Base-by-base conservation (phyloP, 164 flowering plant species). In the Piper betle region DNA sequence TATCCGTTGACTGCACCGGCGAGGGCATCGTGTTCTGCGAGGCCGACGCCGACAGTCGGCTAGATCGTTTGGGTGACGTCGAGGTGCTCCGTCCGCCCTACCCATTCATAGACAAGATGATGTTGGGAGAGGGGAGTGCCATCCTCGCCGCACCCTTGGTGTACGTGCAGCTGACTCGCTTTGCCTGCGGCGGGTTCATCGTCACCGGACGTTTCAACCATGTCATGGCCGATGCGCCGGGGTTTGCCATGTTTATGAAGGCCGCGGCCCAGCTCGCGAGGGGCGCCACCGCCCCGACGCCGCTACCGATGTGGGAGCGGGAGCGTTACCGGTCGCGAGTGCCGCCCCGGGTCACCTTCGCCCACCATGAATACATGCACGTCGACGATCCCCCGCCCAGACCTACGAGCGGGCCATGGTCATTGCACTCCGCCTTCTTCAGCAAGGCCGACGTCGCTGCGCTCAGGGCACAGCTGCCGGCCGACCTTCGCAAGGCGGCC, bases 161-260 rank as follows among this genome's bases (percentile, higher is more conserved):
- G n/a, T n/a, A n/a, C n/a, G n/a, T 55, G 55, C 68, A 81, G 91
- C 82, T 82, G 48, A 85, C 87, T 17, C 73, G 80, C 3, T 55
- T 79, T 4, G 53, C 18, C 7, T 79, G 83, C 39, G 82, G 82
- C 4, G 82, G 80, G 5, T 73, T 77, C 68, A 60, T 69, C 25
- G 55, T 74, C 0, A 73, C 71, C 4, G 11, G 67, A 12, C 65
- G 79, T 0, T 40, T 68, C 10, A 79, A 79, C 69, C 82, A 79
- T 65, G 64, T 71, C 6, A 69, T 79, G 69, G 5, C 57, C 18
- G 83, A 79, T 20, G 79, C 61, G 4, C 1, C 42, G 0, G 80
- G 80, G 1, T 1, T 72, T 1, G 64, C 61, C 55, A 77, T 68
- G 39, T 74, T 79, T 67, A 13, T 76, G 68, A 55, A 3, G 3